Percentiles rank a stretch among this genome's conserved stretches.
Conservation (phyloP, 176 grass and related monocot species). For the Paspalum notatum region DNA sequence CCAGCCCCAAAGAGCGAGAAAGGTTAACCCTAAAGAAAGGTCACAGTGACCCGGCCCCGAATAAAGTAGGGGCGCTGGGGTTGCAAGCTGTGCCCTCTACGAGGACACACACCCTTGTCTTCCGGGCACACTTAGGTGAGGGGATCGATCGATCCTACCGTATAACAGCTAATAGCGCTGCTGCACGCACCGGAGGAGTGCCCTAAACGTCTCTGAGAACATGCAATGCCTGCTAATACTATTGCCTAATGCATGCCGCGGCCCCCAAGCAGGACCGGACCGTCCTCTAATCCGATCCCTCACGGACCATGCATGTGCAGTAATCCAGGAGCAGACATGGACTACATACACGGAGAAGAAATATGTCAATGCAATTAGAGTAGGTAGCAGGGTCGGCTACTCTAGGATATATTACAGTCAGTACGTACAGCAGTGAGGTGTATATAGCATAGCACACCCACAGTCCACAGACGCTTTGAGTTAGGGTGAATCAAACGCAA, state of each 20-base stretch:
- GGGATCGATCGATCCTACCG: neutral
- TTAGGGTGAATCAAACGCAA: neutral
- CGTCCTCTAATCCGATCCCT: neutral
- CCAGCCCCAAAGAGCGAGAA: slow-evolving; percentile 65
- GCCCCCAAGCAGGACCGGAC: no score
- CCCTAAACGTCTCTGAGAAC: slow-evolving; percentile 47
- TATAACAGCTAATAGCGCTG: slow-evolving; percentile 16
- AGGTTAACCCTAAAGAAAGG: slow-evolving; percentile 54
- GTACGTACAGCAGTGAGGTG: neutral
- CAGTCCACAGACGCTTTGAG: neutral
- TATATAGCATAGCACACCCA: neutral
- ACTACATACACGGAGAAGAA: neutral
- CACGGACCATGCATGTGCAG: slow-evolving; percentile 38
- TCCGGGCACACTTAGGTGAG: slow-evolving; percentile 48
- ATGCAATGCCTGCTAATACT: slow-evolving; percentile 10
- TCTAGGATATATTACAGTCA: neutral
- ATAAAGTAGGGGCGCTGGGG: slow-evolving; percentile 54
- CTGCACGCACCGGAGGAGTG: slow-evolving; percentile 45
- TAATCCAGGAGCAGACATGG: neutral
- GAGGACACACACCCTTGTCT: slow-evolving; percentile 63
- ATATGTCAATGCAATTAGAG: neutral
- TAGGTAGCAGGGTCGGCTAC: neutral
- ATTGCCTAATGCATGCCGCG: no score
- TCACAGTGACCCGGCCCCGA: slow-evolving; percentile 45
- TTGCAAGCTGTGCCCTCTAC: slow-evolving; percentile 59